Conservation (phyloP, 139 green algal genomes). For the Tetraselmis chui region DNA sequence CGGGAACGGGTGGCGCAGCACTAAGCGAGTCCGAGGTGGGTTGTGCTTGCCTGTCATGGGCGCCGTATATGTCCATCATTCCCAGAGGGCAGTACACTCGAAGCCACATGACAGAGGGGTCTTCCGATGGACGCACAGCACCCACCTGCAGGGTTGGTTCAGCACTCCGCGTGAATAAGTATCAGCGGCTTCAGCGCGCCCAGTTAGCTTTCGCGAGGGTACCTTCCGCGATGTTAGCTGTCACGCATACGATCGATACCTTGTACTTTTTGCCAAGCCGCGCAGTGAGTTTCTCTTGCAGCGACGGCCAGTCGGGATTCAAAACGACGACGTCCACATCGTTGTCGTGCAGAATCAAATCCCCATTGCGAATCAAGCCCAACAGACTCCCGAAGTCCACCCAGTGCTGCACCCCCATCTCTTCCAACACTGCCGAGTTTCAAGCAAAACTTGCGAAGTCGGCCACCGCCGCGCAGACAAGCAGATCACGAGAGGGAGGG, state of each 20-base stretch:
- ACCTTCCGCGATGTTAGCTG: too few species aligned
- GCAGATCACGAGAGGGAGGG: too few species aligned
- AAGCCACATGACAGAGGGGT: background rate
- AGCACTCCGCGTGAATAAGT: too few species aligned
- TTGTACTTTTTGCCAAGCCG: conserved; percentile 19
- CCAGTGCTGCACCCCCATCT: background rate
- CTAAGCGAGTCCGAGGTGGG: too few species aligned
- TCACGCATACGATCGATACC: too few species aligned
- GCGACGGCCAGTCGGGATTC: conserved; percentile 30
- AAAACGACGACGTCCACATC: conserved; percentile 41
- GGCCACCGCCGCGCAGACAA: too few species aligned
- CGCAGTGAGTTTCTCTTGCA: conserved; percentile 18
- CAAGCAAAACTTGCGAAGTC: too few species aligned
- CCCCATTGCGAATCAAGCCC: conserved; percentile 1
- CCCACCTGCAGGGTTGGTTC: background rate
- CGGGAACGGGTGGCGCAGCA: too few species aligned
- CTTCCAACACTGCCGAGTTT: background rate
- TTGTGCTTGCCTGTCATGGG: background rate
- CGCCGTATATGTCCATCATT: conserved; percentile 6
- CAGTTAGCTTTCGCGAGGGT: too few species aligned
- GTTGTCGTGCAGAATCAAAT: conserved; percentile 48
- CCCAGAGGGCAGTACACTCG: background rate
- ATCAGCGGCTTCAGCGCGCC: too few species aligned
- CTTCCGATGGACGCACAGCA: background rate
- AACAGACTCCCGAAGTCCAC: background rate